Base-by-base conservation (phyloP, 73 alveolate species). In the Loxodes magnus region DNA sequence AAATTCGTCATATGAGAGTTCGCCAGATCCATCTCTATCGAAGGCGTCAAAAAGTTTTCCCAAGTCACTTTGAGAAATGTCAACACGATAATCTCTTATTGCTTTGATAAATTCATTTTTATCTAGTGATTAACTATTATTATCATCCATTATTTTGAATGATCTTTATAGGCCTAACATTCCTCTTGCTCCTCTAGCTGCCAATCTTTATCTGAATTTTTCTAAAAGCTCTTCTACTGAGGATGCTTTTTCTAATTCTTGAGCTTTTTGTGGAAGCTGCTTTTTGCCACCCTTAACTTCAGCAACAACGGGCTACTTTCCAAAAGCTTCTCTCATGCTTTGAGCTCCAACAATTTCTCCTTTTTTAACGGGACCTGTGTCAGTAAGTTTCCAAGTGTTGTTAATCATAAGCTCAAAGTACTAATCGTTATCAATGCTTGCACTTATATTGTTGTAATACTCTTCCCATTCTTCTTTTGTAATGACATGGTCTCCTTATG, bases 141-240 rank as follows among this genome's bases (percentile, higher is more conserved):
- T 88, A 21, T 84, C 96, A 56, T 84, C 96, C 67, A 79, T 67
- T 23, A 84, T 67, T 55, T 52, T 56, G 64, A 78, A 84, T 16
- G 82, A 80, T 51, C 80, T 72, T 54, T 79, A 53, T 61, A 84
- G 59, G 34, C 96, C 80, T 64, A 78, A 74, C 44, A 84, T 84
- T 39, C 96, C 89, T 39, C 96, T 51, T 7, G 92, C 82, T 5
- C 96, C 96, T 51, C 96, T 62, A 2, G 74, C 12, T 63, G 61
- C 60, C 31, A 84, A 56, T 65, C 67, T 78, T 39, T 73, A 75
- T 52, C 85, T 78, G 67, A 79, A 74, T 27, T 46, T 23, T 4
- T 71, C 42, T 10, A 73, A 39, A 16, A 67, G 50, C 28, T 48
- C 43, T 14, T 62, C 76, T 7, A 62, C 63, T 22, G n/a, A n/a